Base-by-base conservation (phyloP, 1,284 basidiomycete genomes). In the Cryptococcus sp. region DNA sequence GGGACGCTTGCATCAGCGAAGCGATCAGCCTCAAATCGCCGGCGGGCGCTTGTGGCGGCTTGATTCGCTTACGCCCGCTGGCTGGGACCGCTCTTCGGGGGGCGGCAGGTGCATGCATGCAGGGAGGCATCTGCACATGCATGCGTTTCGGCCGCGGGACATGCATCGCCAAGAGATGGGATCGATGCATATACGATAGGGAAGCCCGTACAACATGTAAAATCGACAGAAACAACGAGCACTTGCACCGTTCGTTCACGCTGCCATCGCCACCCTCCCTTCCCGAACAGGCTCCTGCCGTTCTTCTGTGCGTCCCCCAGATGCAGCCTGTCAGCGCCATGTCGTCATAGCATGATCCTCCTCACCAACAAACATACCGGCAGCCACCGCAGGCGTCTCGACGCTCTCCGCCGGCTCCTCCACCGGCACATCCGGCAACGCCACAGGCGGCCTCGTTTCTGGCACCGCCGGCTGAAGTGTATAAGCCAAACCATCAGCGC, bases 401-500 rank as follows among this genome's bases (percentile, higher is more conserved):
- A 39, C 35, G 1, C 42, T 20, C n/a, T 37, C n/a, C 35, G 69
- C 64, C 13, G 81, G 84, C 52, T 77, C 77, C 46, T 75, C 70
- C 5, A 71, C 78, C 0, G 85, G 85, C n/a, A 72, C 82, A n/a
- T 79, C 75, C 2, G 82, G 81, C 35, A 82, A 67, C 4, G 71
- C 59, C 52, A 80, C 54, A 46, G 71, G 68, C 28, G 47, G 18
- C 42, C 75, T 38, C 21, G 61, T 55, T 28, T 67, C 62, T 11
- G 65, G 69, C 33, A 62, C 66, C 46, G 59, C 49, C 5, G 71
- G 71, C 71, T 73, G 59, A 47, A 43, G 52, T 54, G n/a, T 16
- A 55, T 12, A 35, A 47, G 11, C 36, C 21, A n/a, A 35, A 23
- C 42, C 21, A 45, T 18, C 28, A 33, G 28, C 28, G n/a, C n/a